A percentile compares a stretch with the other conserved stretches of the same genome.
Evolutionary conservation across 768 basidiomycete genomes (phyloP).

Genomic region (Macrolepiota dolichaula): DNA sequence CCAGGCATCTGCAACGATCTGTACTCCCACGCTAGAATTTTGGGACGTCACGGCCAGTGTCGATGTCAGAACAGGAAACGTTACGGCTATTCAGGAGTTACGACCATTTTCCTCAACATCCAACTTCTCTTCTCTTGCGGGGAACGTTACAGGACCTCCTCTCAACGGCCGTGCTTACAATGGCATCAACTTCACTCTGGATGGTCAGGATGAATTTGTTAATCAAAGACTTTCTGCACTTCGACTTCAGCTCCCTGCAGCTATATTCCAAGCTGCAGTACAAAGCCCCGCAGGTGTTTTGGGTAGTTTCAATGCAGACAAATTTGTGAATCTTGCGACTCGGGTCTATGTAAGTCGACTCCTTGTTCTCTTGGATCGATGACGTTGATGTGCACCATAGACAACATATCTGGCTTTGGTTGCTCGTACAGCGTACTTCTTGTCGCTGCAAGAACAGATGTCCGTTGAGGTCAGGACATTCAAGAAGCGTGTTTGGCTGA

Average conservation of each 20-base stretch:
- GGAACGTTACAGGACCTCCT: constrained; percentile 42
- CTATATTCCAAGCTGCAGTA: constrained; percentile 45
- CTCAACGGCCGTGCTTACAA: constrained; percentile 49
- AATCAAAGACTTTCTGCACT: constrained; percentile 38
- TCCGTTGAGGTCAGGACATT: constrained; percentile 39
- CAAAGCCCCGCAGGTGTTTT: constrained; percentile 33
- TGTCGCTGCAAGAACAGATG: constrained; percentile 31
- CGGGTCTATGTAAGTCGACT: constrained; percentile 45
- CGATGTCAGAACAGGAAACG: constrained; percentile 40
- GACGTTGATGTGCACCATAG: constrained; percentile 20
- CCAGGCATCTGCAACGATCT: constrained; percentile 44
- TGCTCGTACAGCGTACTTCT: constrained; percentile 50
- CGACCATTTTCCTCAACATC: constrained; percentile 34
- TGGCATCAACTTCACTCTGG: constrained; percentile 47
- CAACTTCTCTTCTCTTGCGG: constrained; percentile 35
- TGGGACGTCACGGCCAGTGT: constrained; percentile 42
- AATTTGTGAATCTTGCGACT: constrained; percentile 34
- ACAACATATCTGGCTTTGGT: constrained; percentile 45
- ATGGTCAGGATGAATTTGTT: constrained; percentile 37
- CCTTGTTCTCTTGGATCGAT: neutral
- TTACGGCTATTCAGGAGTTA: constrained; percentile 40
- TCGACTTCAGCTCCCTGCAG: constrained; percentile 46
- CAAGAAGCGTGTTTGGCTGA: constrained; percentile 45
- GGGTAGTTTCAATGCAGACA: constrained; percentile 32
- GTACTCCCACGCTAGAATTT: constrained; percentile 40